Conservation (phyloP, 352 stramenopile species). For the Paralagenidium karlingii region DNA sequence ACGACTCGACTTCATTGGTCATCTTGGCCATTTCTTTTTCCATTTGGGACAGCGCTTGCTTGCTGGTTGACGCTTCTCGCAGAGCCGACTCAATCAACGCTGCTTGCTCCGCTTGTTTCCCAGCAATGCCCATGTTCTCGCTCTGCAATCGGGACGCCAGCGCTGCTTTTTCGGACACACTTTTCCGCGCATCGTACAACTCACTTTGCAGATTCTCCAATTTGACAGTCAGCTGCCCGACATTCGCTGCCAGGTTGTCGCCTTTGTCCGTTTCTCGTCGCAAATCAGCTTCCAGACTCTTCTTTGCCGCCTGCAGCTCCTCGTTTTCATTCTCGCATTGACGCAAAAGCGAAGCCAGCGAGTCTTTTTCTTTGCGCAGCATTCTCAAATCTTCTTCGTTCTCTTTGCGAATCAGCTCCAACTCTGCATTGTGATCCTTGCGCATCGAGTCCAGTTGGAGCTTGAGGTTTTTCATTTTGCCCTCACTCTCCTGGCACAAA, state of each 20-base stretch:
- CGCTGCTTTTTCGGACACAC: constrained; percentile 70
- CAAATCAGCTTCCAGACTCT: constrained; percentile 18
- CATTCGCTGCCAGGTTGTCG: not conserved
- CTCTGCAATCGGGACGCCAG: constrained; percentile 69
- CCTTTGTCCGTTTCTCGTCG: no score
- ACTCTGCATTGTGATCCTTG: constrained; percentile 39
- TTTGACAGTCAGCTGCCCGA: not conserved
- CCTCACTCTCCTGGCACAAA: constrained; percentile 30
- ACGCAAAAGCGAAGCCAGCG: constrained; percentile 7
- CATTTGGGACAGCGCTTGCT: constrained; percentile 27
- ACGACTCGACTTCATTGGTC: constrained; percentile 23
- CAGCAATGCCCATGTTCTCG: constrained; percentile 76
- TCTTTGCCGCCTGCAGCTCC: constrained; percentile 14
- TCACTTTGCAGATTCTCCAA: constrained; percentile 43
- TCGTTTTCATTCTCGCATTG: constrained; percentile 16
- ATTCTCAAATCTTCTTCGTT: constrained; percentile 44
- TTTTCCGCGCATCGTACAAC: constrained; percentile 69
- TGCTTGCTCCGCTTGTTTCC: constrained; percentile 65
- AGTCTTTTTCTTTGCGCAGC: constrained; percentile 20
- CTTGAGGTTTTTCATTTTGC: constrained; percentile 28
- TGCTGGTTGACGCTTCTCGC: constrained; percentile 30
- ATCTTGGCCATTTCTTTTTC: constrained; percentile 38
- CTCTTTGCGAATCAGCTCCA: constrained; percentile 44
- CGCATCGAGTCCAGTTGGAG: constrained; percentile 35
- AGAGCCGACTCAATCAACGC: constrained; percentile 57